Percentiles rank a stretch among this genome's conserved stretches.
These are phyloP conservation scores for Pilatotrama ljubarskyi DNA, from an alignment of 768 basidiomycete species.

Conservation along the genomic window DNA sequence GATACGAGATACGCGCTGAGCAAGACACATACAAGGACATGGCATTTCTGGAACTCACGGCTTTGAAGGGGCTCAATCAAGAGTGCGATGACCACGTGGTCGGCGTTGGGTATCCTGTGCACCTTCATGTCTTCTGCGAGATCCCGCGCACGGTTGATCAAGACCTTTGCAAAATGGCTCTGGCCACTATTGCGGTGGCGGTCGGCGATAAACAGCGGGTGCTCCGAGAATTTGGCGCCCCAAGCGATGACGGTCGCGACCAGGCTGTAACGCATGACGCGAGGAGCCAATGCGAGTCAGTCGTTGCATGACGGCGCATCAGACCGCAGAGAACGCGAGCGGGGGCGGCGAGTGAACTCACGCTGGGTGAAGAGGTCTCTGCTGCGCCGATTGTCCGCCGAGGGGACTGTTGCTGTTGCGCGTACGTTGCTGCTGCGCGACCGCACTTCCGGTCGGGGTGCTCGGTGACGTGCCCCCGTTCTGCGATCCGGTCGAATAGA, in stretches of 20 bases:
- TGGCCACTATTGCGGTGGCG: constrained; percentile 63
- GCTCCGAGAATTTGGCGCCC: constrained; percentile 94
- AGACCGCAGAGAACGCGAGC: not conserved
- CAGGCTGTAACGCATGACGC: constrained; percentile 40
- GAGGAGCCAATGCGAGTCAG: not conserved
- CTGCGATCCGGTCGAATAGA: constrained; percentile 26
- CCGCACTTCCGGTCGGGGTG: constrained; percentile 19
- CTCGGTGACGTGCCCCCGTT: constrained; percentile 24
- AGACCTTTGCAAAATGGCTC: constrained; percentile 72
- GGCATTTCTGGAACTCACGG: constrained; percentile 58
- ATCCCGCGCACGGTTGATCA: constrained; percentile 81
- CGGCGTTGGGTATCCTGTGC: constrained; percentile 73
- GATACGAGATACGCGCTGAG: constrained; percentile 8
- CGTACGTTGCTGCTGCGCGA: constrained; percentile 16
- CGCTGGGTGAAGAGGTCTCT: constrained; percentile 31
- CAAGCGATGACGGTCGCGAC: constrained; percentile 88
- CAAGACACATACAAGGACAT: not conserved
- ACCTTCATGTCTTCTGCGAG: constrained; percentile 87
- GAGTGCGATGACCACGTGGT: constrained; percentile 81
- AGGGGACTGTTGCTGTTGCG: constrained; percentile 19
- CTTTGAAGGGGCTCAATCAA: constrained; percentile 84
- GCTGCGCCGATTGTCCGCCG: constrained; percentile 17
- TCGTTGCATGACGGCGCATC: constrained; percentile 1
- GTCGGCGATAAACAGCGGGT: constrained; percentile 79
- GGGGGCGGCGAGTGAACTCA: constrained; percentile 18